Evolutionary conservation across 2,329 filamentous ascomycete species (phyloP).

Genomic region (Aspergillus ochraceus): DNA sequence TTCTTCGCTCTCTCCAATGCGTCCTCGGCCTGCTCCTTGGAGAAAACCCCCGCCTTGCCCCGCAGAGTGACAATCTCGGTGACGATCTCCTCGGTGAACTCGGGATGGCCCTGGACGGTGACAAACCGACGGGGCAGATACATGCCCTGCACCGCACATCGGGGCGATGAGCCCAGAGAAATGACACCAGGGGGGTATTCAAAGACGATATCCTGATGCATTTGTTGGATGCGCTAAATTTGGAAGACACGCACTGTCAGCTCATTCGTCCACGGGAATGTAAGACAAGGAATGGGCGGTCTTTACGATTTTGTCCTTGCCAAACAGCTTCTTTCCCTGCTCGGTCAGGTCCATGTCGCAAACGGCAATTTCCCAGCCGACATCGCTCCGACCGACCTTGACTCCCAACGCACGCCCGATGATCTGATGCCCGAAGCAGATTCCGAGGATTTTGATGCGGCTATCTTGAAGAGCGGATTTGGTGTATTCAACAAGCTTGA

Average conservation of each 20-base stretch:
- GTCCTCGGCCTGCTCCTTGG: conserved; percentile 67
- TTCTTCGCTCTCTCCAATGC: conserved; percentile 65
- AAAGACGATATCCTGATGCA: conserved; percentile 78
- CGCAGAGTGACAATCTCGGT: conserved; percentile 66
- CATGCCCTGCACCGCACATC: conserved; percentile 78
- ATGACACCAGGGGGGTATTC: conserved; percentile 62
- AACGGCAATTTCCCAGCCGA: conserved; percentile 82
- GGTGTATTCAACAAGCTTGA: conserved; percentile 69
- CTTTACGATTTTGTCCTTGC: conserved; percentile 60
- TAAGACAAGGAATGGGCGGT: too few species aligned
- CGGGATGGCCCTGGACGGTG: conserved; percentile 82
- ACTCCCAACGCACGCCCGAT: conserved; percentile 70
- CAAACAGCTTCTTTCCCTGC: conserved; percentile 71
- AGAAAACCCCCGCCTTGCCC: conserved; percentile 67
- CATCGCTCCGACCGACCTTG: conserved; percentile 64
- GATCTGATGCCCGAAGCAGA: conserved; percentile 90
- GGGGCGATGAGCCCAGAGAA: conserved; percentile 62
- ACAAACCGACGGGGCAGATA: conserved; percentile 67
- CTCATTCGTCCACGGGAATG: neutral
- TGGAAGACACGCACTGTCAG: neutral
- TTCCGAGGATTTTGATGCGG: conserved; percentile 69
- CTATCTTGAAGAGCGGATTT: conserved; percentile 60
- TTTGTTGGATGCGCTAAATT: conserved; percentile 64
- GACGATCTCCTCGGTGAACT: conserved; percentile 74
- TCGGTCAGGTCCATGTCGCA: conserved; percentile 66